Percentiles rank a stretch among this genome's conserved stretches.
Evolutionary conservation across 495 filamentous ascomycete species (phyloP).

Genomic region (Monascus purpureus): DNA sequence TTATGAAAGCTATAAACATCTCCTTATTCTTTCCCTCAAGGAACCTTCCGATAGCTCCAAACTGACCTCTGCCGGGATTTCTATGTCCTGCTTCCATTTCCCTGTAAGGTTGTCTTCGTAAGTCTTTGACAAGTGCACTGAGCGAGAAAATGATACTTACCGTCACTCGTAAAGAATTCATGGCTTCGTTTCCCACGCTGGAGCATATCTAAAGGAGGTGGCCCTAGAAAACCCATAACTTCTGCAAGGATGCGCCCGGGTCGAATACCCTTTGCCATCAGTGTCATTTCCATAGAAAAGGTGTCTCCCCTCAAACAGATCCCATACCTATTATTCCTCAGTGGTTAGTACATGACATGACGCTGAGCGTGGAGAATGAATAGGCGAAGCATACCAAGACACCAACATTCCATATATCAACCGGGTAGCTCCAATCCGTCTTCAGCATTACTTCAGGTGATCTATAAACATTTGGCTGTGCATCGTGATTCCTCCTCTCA

Average conservation of each 20-base stretch:
- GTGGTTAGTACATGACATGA: slow-evolving; percentile 5
- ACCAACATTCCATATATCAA: slow-evolving; percentile 39
- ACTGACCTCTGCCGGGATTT: slow-evolving; percentile 10
- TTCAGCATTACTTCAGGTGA: slow-evolving; percentile 35
- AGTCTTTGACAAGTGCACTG: slow-evolving; percentile 1
- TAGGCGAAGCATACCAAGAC: slow-evolving; percentile 24
- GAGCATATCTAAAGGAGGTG: slow-evolving; percentile 29
- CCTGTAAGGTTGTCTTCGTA: slow-evolving; percentile 11
- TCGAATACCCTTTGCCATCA: slow-evolving; percentile 25
- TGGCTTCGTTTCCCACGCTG: slow-evolving; percentile 17
- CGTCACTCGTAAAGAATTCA: slow-evolving; percentile 24
- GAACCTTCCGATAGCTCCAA: slow-evolving; percentile 20
- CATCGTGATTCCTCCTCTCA: slow-evolving; percentile 13
- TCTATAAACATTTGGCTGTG: slow-evolving; percentile 28
- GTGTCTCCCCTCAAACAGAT: slow-evolving; percentile 30
- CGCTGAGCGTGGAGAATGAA: slow-evolving; percentile 5
- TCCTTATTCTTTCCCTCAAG: slow-evolving; percentile 23
- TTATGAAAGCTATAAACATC: slow-evolving; percentile 28
- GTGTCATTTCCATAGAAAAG: slow-evolving; percentile 31
- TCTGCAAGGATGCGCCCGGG: slow-evolving; percentile 32
- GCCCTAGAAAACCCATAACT: slow-evolving; percentile 30
- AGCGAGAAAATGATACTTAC: slow-evolving; percentile 9
- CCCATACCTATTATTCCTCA: slow-evolving; percentile 22
- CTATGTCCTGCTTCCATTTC: slow-evolving; percentile 17
- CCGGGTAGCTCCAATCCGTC: slow-evolving; percentile 25